Percentiles rank a stretch among this genome's conserved stretches.
These are phyloP conservation scores for Phytopythium vexans DNA, from an alignment of 352 stramenopile genomes.

Conservation along the genomic window DNA sequence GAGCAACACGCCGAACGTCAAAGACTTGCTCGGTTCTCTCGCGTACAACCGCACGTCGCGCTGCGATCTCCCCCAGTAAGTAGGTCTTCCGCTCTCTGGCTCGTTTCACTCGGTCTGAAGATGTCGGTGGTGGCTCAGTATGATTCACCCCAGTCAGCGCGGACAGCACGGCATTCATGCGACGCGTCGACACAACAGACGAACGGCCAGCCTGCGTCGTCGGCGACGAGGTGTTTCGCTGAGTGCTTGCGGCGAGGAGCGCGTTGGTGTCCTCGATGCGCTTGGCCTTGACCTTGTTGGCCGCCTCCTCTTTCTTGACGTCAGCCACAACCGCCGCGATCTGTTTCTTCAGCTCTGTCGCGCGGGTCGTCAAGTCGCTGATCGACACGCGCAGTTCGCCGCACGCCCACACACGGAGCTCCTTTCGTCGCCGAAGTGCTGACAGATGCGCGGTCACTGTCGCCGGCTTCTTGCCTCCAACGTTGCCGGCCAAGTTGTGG, in stretches of 20 bases:
- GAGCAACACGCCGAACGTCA: slow-evolving; percentile 40
- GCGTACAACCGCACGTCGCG: slow-evolving; percentile 14
- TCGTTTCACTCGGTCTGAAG: slow-evolving; percentile 1
- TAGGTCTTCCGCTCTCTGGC: slow-evolving; percentile 6
- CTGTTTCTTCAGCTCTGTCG: slow-evolving; percentile 62
- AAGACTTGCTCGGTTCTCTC: slow-evolving; percentile 61
- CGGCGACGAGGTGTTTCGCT: background rate
- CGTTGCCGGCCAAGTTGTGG: background rate
- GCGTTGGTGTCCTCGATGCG: slow-evolving; percentile 39
- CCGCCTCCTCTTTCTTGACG: slow-evolving; percentile 54
- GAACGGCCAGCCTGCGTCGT: slow-evolving; percentile 1
- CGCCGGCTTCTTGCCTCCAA: background rate
- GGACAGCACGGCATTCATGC: too few relatives aligned
- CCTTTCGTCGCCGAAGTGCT: slow-evolving; percentile 36
- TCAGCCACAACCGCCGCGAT: slow-evolving; percentile 36
- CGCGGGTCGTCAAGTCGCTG: slow-evolving; percentile 49
- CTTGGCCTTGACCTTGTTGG: slow-evolving; percentile 48
- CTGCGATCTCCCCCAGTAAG: slow-evolving; percentile 7
- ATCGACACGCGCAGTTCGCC: slow-evolving; percentile 42
- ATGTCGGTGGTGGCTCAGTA: background rate
- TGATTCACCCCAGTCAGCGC: too few relatives aligned
- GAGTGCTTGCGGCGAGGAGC: background rate
- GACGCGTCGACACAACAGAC: background rate
- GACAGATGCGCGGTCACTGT: slow-evolving; percentile 33
- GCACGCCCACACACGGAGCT: slow-evolving; percentile 55